Base-by-base conservation (phyloP, 176 grass and related monocot species). In the Musa schizocarpa region DNA sequence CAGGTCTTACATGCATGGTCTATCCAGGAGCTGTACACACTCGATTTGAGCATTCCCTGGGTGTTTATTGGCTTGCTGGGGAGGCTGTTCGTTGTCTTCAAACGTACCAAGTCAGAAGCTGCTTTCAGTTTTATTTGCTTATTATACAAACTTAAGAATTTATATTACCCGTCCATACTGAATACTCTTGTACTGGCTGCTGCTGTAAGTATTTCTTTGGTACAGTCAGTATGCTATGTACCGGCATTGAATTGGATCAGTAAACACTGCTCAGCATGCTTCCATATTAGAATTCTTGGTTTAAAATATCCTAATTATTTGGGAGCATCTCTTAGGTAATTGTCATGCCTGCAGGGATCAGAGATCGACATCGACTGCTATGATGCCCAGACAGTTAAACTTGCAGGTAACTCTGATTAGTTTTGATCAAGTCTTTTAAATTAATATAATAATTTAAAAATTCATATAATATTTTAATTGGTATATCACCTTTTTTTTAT, bases 11-110 rank as follows among this genome's bases (percentile, higher is more conserved):
- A 77, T 93, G 85, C 87, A 71, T 92, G 48, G 90, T 97, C 8
- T 97, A 87, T 87, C 93, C 93, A 51, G 93, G 93, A 74, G 90
- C 93, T 0, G 89, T 97, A 10, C 93, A 97, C 80, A 88, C 85
- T 54, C 76, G 93, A 20, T 97, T 92, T 76, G 93, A 97, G 69
- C 93, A 97, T 90, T 97, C 93, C 8, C 71, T 97, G 68, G 93
- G 93, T 34, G 93, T 97, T 77, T 93, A 92, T 85, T 79, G 72
- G 22, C 80, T 97, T 9, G 90, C 90, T 75, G 83, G 86, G 19
- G 78, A 97, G 48, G 79, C 87, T 49, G 81, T 97, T 48, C 76
- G 83, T 43, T 80, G 70, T 77, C 81, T 97, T 79, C 81, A 68
- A 64, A 87, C 63, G 16, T 80, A 88, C 77, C 93, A 97, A 69